phyloP scores from a whole-genome alignment of 768 basidiomycete species.

The Postia placenta region DNA sequence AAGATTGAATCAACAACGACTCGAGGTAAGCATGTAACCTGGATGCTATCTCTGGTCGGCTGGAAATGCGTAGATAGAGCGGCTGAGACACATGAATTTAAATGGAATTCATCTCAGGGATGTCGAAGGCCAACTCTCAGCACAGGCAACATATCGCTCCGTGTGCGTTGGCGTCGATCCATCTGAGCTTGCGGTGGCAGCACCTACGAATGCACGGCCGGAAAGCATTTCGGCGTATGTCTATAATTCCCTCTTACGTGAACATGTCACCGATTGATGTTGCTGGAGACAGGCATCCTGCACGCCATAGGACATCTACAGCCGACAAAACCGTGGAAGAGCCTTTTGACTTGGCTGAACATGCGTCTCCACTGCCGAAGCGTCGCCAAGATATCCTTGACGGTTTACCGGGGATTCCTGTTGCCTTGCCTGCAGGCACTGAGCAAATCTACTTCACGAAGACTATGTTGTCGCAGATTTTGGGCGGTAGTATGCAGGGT shows the following conservation, averaged over 20 bases:
- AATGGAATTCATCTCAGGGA: too few relatives aligned
- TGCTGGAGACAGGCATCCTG: too few relatives aligned
- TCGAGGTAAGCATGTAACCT: background rate
- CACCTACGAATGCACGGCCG: background rate
- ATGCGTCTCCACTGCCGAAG: conserved; percentile 14
- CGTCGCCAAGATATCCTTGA: conserved; percentile 20
- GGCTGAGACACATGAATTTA: background rate
- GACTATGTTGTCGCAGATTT: conserved; percentile 28
- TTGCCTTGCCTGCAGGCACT: conserved; percentile 16
- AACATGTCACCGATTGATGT: too few relatives aligned
- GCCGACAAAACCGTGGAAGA: background rate
- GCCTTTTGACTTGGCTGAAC: conserved; percentile 4
- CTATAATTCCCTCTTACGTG: too few relatives aligned
- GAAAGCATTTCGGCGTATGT: too few relatives aligned
- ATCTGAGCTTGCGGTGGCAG: background rate
- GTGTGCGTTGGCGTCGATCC: background rate
- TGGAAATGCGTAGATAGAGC: background rate
- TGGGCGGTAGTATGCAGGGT: conserved; percentile 35
- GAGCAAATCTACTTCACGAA: conserved; percentile 33
- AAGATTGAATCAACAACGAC: background rate
- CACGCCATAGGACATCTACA: too few relatives aligned
- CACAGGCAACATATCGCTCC: background rate
- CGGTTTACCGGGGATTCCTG: conserved; percentile 19
- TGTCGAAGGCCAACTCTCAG: background rate
- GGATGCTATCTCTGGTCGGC: background rate